These are phyloP conservation scores for Solanum clarkiae DNA, from an alignment of 257 asterid species.

Conservation along the genomic window DNA sequence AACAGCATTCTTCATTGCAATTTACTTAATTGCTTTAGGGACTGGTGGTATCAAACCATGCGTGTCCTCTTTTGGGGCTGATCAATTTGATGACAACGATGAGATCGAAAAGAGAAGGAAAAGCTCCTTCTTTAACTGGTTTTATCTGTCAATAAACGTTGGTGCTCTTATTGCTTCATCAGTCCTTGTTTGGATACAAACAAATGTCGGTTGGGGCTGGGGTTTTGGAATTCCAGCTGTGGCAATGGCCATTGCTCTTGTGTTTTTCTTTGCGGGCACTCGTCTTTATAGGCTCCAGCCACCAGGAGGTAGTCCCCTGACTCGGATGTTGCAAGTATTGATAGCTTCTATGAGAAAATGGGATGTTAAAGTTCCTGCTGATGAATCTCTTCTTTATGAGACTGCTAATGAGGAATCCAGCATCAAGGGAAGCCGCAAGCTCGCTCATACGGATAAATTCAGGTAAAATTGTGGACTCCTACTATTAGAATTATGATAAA, in stretches of 20 bases:
- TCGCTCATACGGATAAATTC: constrained; percentile 55
- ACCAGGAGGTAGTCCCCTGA: neutral
- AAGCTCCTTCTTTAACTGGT: neutral
- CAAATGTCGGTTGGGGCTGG: neutral
- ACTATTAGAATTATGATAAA: neutral
- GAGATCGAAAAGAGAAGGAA: neutral
- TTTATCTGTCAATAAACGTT: neutral
- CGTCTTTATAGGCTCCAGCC: neutral
- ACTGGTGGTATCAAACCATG: neutral
- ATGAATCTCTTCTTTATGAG: neutral
- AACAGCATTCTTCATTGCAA: neutral
- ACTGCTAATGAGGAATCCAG: neutral
- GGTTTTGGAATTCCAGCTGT: neutral
- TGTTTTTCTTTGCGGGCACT: neutral
- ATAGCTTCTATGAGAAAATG: neutral
- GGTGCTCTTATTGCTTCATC: neutral
- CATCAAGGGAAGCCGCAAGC: constrained; percentile 54
- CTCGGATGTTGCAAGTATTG: neutral
- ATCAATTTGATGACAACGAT: neutral
- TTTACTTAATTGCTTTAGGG: neutral
- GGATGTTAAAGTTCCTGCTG: neutral
- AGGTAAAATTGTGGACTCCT: constrained; percentile 18
- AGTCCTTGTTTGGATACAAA: neutral
- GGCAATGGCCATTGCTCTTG: neutral
- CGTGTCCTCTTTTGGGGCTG: neutral